These are phyloP conservation scores for Terana coerulea DNA, from an alignment of 768 basidiomycete species.

Conservation along the genomic window DNA sequence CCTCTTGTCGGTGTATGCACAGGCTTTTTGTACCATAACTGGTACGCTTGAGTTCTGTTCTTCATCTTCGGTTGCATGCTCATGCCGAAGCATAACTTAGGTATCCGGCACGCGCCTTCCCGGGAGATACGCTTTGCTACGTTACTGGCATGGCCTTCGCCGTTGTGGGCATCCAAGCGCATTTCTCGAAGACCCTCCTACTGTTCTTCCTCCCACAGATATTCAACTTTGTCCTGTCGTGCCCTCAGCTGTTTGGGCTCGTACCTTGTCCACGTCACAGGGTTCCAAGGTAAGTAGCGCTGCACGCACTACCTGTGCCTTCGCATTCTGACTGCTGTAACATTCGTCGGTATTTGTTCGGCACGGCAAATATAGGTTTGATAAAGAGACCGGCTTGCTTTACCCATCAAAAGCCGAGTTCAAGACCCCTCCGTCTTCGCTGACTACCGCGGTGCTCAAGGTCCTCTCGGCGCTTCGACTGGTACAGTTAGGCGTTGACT, in stretches of 20 bases:
- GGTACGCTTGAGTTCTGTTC: slow-evolving; percentile 47
- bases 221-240: slow-evolving; percentile 94
- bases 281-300: slow-evolving; percentile 67
- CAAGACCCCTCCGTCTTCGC: slow-evolving; percentile 45
- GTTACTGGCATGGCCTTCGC: slow-evolving; percentile 98
- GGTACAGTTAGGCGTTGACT: slow-evolving; percentile 56
- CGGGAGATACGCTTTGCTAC: slow-evolving; percentile 97
- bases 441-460: slow-evolving; percentile 54
- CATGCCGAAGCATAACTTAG: slow-evolving; percentile 35
- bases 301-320: slow-evolving; percentile 4
- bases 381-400: slow-evolving; percentile 69
- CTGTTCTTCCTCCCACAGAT: slow-evolving; percentile 98
- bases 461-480: slow-evolving; percentile 61
- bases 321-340: background rate
- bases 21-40: slow-evolving; percentile 94
- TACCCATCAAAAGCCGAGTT: slow-evolving; percentile 72
- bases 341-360: background rate
- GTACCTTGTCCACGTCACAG: slow-evolving; percentile 94
- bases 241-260: slow-evolving; percentile 91
- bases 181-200: slow-evolving; percentile 94
- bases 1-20: slow-evolving; percentile 88
- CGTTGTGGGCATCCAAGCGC: slow-evolving; percentile 94
- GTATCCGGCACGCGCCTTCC: slow-evolving; percentile 94
- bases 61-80: background rate
- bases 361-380: slow-evolving; percentile 49